phyloP scores from a whole-genome alignment of 257 asterid species.

The Oldenlandia corymbosa region DNA sequence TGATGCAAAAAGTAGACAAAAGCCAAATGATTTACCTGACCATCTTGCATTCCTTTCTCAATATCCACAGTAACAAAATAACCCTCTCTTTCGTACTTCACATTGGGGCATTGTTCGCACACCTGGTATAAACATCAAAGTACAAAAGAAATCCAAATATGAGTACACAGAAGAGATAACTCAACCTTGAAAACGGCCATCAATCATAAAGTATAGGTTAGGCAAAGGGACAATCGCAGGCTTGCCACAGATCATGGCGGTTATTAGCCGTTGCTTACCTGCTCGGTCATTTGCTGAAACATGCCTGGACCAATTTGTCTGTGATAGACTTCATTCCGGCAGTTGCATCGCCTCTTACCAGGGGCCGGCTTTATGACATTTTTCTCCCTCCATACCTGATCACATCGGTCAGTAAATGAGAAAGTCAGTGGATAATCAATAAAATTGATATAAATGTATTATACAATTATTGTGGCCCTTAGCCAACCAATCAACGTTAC shows the following conservation, averaged over 20 bases:
- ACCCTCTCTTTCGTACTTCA: conserved; percentile 91
- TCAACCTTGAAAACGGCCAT: not conserved
- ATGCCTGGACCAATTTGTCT: conserved; percentile 98
- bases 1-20: not conserved
- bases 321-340: conserved; percentile 97
- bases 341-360: conserved; percentile 95
- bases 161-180: not conserved
- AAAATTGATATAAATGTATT: too few species aligned
- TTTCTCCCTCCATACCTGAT: conserved; percentile 97
- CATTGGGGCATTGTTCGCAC: conserved; percentile 92
- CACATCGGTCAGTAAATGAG: conserved; percentile 1
- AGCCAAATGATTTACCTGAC: conserved; percentile 54
- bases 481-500: not conserved
- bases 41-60: conserved; percentile 98
- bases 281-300: conserved; percentile 99
- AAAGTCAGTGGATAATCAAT: too few species aligned
- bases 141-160: not conserved
- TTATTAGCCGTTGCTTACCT: conserved; percentile 38
- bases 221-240: too few species aligned
- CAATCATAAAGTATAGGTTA: too few species aligned
- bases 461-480: not conserved
- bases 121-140: conserved; percentile 45
- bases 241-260: too few species aligned
- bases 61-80: conserved; percentile 88
- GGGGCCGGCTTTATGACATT: conserved; percentile 84